Percentiles rank a stretch among this genome's conserved stretches.
Conservation (phyloP, 2,329 filamentous ascomycete genomes). For the Phialophora chinensis region DNA sequence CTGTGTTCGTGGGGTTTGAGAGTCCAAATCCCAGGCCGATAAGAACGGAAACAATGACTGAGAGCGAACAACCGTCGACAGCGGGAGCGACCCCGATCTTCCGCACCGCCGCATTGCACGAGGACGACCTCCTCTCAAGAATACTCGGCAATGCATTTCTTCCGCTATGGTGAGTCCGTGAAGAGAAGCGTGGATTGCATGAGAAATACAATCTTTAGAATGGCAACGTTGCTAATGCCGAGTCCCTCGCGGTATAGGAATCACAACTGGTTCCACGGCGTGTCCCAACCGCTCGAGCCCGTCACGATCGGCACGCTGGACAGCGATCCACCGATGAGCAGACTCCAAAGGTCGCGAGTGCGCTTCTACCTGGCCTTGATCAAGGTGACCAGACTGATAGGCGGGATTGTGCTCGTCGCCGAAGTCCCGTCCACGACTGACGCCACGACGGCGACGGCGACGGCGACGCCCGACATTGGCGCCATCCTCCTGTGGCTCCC, state of each 20-base stretch:
- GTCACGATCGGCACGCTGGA: constrained; percentile 19
- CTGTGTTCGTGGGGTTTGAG: not conserved
- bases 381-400: constrained; percentile 21
- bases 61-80: not conserved
- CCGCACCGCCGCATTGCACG: constrained; percentile 21
- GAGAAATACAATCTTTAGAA: no score
- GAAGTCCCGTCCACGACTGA: constrained; percentile 2
- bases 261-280: constrained; percentile 34
- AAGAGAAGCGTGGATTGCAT: no score
- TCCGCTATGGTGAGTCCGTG: constrained; percentile 26
- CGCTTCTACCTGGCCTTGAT: constrained; percentile 29
- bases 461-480: constrained; percentile 20
- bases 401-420: constrained; percentile 26
- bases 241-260: constrained; percentile 17
- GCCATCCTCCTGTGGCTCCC: constrained; percentile 32
- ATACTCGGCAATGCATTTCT: constrained; percentile 35
- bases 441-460: not conserved
- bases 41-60: not conserved
- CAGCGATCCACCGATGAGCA: constrained; percentile 22
- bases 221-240: not conserved
- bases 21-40: not conserved
- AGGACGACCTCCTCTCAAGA: constrained; percentile 31
- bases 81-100: constrained; percentile 4
- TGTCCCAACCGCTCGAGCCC: constrained; percentile 23
- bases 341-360: constrained; percentile 25